phyloP scores from a whole-genome alignment of 2,329 filamentous ascomycete genomes.

The Penicillium sp. region DNA sequence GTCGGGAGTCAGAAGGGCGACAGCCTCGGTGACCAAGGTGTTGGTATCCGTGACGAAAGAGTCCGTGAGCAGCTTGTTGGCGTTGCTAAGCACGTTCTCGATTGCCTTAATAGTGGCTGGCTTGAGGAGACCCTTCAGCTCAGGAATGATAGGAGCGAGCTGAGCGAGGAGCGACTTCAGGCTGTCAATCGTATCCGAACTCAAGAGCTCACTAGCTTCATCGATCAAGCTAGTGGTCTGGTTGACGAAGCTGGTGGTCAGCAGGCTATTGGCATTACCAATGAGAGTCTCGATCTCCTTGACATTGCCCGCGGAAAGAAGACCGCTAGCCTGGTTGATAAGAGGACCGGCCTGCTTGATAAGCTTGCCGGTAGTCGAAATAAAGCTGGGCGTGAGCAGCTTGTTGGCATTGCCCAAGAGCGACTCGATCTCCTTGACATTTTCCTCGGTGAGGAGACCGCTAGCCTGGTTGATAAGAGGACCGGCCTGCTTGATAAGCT shows the following conservation, averaged over 20 bases:
- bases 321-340: conserved; percentile 3
- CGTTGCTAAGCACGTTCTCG: conserved; percentile 19
- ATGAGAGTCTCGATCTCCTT: conserved; percentile 65
- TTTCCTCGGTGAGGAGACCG: conserved; percentile 45
- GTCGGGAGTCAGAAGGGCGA: conserved; percentile 20
- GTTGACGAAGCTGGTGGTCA: conserved; percentile 13
- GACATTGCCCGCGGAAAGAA: conserved; percentile 57
- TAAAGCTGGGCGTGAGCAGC: conserved; percentile 13
- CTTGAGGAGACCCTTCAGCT: conserved; percentile 23
- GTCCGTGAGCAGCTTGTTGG: conserved; percentile 24
- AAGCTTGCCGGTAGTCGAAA: conserved; percentile 14
- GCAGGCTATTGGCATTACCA: conserved; percentile 15
- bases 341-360: conserved; percentile 16
- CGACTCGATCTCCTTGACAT: conserved; percentile 72
- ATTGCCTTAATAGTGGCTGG: conserved; percentile 21
- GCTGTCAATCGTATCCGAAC: conserved; percentile 10
- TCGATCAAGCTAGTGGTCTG: conserved; percentile 19
- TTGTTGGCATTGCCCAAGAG: conserved; percentile 17
- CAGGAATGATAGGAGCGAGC: conserved; percentile 18
- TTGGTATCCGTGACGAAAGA: conserved; percentile 24
- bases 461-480: conserved; percentile 1
- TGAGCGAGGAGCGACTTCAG: conserved; percentile 25
- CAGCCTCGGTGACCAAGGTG: conserved; percentile 20
- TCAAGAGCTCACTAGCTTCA: conserved; percentile 18
- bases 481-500: conserved; percentile 17